Base-by-base conservation (phyloP, 2,329 filamentous ascomycete genomes). In the Clarireedia paspali region DNA sequence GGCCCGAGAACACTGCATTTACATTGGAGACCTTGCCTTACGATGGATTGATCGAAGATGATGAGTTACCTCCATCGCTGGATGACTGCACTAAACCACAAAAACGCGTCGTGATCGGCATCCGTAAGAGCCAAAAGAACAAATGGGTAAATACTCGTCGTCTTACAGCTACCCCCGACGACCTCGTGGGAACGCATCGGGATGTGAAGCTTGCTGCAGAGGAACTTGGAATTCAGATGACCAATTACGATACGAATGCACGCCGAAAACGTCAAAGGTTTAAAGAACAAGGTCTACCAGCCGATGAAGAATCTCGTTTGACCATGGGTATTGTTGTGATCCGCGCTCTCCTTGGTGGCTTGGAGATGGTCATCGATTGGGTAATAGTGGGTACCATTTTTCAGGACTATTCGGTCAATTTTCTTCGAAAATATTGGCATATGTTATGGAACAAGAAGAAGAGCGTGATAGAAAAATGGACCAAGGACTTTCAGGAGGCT, bases 401-500 rank as follows among this genome's bases (percentile, higher is more conserved):
- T 63, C 83, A 81, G 1, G 72, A 74, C 14, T 73, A 76, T 50
- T 77, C 75, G 5, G 70, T 82, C 12, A 75, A 73, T 27, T 74
- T 73, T 12, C 68, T 87, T 39, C 76, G 75, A 23, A 77, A 75
- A 49, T 79, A 79, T 55, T 87, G 83, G 83, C 70, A 73, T 1
- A 70, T 68, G 30, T 68, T 78, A n/a, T 73, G 73, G 26, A 77
- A 77, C 58, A 75, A 78, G 50, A 75, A 79, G 27, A 75, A 73
- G 47, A 73, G 74, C 0, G 77, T 79, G 49, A 74, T 88, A 38
- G 73, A 80, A 4, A 77, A 78, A 42, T 66, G 87, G 46, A 83
- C 81, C 5, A 72, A 76, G 5, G 79, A 81, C 48, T 89, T 92
- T 60, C 83, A 87, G 63, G 74, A 80, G 15, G 76, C 74, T 6